phyloP scores from a whole-genome alignment of 2,329 filamentous ascomycete species.

The Ambrosiella xylebori region DNA sequence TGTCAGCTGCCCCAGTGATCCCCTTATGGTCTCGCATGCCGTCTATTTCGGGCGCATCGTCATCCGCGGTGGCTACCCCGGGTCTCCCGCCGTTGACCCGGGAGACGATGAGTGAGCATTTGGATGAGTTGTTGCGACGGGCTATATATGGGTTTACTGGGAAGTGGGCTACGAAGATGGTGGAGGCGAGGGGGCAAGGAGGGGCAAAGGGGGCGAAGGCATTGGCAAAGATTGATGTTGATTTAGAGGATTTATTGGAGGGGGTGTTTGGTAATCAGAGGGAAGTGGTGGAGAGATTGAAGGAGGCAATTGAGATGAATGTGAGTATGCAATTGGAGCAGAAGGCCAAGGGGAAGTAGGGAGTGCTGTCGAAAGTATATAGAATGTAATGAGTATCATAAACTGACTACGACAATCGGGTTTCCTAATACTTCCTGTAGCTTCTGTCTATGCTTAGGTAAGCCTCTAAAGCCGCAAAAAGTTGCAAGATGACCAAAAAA shows the following conservation, averaged over 20 bases:
- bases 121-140: constrained; percentile 44
- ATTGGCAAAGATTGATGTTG: constrained; percentile 35
- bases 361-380: not conserved
- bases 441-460: too few relatives aligned
- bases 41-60: constrained; percentile 19
- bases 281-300: constrained; percentile 40
- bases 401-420: too few relatives aligned
- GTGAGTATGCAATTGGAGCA: constrained; percentile 34
- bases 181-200: constrained; percentile 33
- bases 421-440: too few relatives aligned
- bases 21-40: constrained; percentile 26
- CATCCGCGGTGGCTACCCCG: constrained; percentile 14
- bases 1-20: constrained; percentile 22
- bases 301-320: constrained; percentile 42
- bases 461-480: too few relatives aligned
- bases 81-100: constrained; percentile 20
- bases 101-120: constrained; percentile 45
- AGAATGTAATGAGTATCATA: not conserved
- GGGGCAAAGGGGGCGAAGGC: constrained; percentile 34
- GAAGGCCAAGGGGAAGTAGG: constrained; percentile 20
- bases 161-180: constrained; percentile 36
- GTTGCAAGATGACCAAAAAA: not conserved
- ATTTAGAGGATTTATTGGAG: constrained; percentile 38
- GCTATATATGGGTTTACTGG: constrained; percentile 47
- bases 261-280: constrained; percentile 41